A percentile compares a stretch with the other conserved stretches of the same genome.
These are phyloP conservation scores for Diaporthe ampelina DNA, from an alignment of 2,329 filamentous ascomycete species.

Conservation along the genomic window DNA sequence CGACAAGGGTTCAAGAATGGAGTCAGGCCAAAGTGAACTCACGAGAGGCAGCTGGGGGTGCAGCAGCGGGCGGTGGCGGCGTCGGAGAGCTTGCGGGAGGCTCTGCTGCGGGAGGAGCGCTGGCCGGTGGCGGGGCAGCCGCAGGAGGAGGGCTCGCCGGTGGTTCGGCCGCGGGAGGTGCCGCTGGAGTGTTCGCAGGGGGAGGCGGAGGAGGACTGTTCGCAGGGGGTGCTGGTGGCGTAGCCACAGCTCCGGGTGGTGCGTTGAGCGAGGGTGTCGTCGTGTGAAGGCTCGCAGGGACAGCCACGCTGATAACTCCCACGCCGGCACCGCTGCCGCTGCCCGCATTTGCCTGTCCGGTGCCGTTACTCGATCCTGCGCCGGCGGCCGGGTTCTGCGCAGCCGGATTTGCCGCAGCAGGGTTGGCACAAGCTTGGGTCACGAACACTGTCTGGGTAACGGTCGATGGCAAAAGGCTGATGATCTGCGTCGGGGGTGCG, in stretches of 20 bases:
- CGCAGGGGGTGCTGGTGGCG: constrained; percentile 1
- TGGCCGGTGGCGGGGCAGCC: neutral
- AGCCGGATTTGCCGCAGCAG: constrained; percentile 39
- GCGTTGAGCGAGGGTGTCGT: constrained; percentile 36
- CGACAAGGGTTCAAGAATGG: neutral
- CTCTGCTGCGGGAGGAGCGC: constrained; percentile 1
- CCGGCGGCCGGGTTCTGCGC: constrained; percentile 34
- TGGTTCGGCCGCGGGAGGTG: too few species aligned
- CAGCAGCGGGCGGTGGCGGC: constrained; percentile 17
- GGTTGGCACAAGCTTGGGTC: constrained; percentile 43
- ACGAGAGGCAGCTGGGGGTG: constrained; percentile 26
- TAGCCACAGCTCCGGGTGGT: constrained; percentile 16
- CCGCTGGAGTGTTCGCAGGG: too few species aligned
- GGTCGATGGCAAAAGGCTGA: constrained; percentile 52
- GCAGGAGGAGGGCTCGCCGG: neutral
- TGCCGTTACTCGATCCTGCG: constrained; percentile 16
- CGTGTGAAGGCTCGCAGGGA: constrained; percentile 39
- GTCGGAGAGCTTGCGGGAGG: neutral
- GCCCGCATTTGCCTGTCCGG: constrained; percentile 20
- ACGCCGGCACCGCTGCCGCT: constrained; percentile 32
- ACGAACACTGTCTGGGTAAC: constrained; percentile 48
- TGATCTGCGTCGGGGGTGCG: constrained; percentile 50
- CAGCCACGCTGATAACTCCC: constrained; percentile 43
- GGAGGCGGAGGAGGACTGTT: neutral
- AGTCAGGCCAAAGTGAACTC: neutral